A percentile compares a stretch with the other conserved stretches of the same genome.
phyloP scores from a whole-genome alignment of 2,329 filamentous ascomycete genomes.

The Claviceps digitariae region DNA sequence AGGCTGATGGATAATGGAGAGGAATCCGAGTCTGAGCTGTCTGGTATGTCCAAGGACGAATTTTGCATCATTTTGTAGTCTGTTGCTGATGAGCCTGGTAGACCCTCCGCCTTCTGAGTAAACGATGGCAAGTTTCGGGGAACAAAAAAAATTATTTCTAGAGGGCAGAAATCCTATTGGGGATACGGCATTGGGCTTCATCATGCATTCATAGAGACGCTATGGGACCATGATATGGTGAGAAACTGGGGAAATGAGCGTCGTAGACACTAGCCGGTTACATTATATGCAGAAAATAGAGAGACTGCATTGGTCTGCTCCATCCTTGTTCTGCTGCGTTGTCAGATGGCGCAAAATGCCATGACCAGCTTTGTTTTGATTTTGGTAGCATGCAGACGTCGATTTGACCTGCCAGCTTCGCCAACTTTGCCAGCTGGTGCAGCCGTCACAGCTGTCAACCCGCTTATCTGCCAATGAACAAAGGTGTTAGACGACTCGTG shows the following conservation, averaged over 20 bases:
- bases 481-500: not conserved
- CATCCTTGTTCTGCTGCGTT: not conserved
- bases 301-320: not conserved
- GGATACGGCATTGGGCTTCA: not conserved
- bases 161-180: not conserved
- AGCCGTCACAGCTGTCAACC: constrained; percentile 2
- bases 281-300: not conserved
- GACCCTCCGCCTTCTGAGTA: not conserved
- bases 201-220: not conserved
- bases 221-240: not conserved
- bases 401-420: not conserved
- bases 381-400: not conserved
- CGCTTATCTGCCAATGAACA: not conserved
- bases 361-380: not conserved
- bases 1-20: constrained; percentile 11
- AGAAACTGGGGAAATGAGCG: not conserved
- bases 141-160: not conserved
- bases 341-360: not conserved
- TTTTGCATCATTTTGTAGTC: not conserved
- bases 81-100: not conserved
- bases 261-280: not conserved
- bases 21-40: constrained; percentile 13
- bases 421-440: constrained; percentile 1
- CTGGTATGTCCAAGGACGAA: constrained; percentile 11
- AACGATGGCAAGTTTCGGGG: not conserved